Base-by-base conservation (phyloP, 106 monocot genomes). In the Gastrodia elata region DNA sequence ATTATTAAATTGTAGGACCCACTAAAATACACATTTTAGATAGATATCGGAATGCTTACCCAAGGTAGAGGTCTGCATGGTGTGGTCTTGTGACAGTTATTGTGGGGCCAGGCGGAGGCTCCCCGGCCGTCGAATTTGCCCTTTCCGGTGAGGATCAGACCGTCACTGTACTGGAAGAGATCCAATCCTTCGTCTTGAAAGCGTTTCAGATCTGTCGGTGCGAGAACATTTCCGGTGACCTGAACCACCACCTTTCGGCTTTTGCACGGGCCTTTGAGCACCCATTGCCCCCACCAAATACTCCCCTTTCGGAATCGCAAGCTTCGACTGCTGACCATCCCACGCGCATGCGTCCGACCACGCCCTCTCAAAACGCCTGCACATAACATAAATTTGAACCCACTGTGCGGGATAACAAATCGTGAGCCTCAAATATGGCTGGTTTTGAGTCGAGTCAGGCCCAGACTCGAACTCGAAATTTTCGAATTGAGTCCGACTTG, bases 121-220 rank as follows among this genome's bases (percentile, higher is more conserved):
- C 75, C 75, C 20, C 34, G 75, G 4, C 64, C 75, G 41, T 75
- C 75, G 30, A 75, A 75, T 64, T 43, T 65, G 9, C 64, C 75
- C 0, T 59, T 39, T 9, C 64, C 75, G 33, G 43, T 34, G 27
- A 75, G 20, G 42, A 65, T 16, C 28, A 75, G 42, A 1, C 75
- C 75, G 22, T 65, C 25, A 27, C 64, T 28, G 34, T 75, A 65
- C 41, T 22, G 64, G 26, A 75, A 75, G 55, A 32, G 40, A 75
- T 65, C 75, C 75, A 75, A 3, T 64, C 57, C 15, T 26, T 14
- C 22, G 64, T 22, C 13, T 11, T 64, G 26, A 28, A 64, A n/a
- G 27, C 30, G 4, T 41, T 65, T n/a, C 6, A 75, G 75, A 39
- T 43, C 65, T 5, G 40, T 13, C 16, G 25, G 38, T 33, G 75